These are phyloP conservation scores for Lecanoromycetidae sp. DNA, from an alignment of 2,329 filamentous ascomycete genomes.

Conservation along the genomic window DNA sequence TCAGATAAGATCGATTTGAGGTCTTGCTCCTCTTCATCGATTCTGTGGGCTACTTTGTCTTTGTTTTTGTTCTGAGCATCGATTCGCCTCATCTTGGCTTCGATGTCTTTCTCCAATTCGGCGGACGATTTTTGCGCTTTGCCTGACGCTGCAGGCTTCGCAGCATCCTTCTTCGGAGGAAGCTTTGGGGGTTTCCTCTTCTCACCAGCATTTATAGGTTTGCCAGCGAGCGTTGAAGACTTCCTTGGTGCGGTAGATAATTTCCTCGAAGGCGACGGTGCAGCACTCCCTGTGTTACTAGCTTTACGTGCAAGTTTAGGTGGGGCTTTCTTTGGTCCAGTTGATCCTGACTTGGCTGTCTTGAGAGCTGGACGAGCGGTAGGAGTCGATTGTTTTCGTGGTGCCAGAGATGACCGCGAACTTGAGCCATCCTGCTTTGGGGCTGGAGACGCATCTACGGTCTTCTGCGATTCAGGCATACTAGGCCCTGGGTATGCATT, in stretches of 20 bases:
- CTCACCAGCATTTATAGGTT: not conserved
- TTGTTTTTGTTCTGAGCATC: not conserved
- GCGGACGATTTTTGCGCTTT: conserved; percentile 1
- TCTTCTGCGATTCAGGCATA: too few species aligned
- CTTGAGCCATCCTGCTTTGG: not conserved
- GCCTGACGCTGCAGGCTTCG: not conserved
- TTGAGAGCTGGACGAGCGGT: not conserved
- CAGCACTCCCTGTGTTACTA: not conserved
- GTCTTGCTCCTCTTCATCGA: conserved; percentile 25
- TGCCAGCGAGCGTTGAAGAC: not conserved
- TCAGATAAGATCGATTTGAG: conserved; percentile 32
- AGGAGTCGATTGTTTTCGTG: not conserved
- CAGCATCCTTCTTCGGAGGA: not conserved
- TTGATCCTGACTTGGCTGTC: not conserved
- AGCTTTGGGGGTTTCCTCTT: conserved; percentile 7
- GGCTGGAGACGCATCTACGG: not conserved
- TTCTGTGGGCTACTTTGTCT: conserved; percentile 2
- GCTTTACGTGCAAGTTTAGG: not conserved
- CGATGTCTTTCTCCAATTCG: not conserved
- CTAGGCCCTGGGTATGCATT: too few species aligned
- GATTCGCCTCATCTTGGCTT: not conserved
- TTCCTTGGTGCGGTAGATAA: not conserved
- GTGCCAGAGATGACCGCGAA: not conserved
- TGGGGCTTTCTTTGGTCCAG: not conserved
- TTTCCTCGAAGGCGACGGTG: not conserved